Base-by-base conservation (phyloP, 306 rosid species). In the Sindora glabra region DNA sequence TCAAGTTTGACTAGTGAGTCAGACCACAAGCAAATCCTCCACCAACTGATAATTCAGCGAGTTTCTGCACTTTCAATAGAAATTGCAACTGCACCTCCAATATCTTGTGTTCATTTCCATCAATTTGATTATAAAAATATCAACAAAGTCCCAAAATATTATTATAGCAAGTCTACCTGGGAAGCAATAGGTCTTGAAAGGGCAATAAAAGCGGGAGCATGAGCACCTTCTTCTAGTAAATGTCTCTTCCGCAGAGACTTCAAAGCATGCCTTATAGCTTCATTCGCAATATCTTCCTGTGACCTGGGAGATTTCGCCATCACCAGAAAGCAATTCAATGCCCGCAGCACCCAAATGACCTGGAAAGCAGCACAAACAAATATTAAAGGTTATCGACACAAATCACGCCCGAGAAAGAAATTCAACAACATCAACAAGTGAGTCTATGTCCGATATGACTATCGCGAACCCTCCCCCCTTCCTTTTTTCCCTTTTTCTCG, bases 191-290 rank as follows among this genome's bases (percentile, higher is more conserved):
- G 97, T 60, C 77, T 74, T 12, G 87, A 81, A 42, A 94, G 89
- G 33, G 99, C 97, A 22, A 68, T 68, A 53, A 82, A 57, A 37
- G 94, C 90, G 1, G 97, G 97, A 74, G 80, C 81, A 78, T 94
- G 99, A 68, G 99, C 99, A 2, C 89, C 95, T 94, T 94, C 99
- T 77, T 94, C 99, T 10, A 76, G 59, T 68, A 89, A 79, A 83
- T 94, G 99, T 61, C 99, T 94, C 58, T 81, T 80, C 59, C 89
- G 78, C 24, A 89, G 83, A 59, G 97, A 78, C 77, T 76, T 86
- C 73, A 89, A 66, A 21, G 99, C 97, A 64, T 89, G 87, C 62
- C 71, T 75, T 49, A 94, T 89, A 29, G 99, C 94, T 12, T 73
- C 74, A 58, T 30, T 74, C 12, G 88, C 89, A 30, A 82, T 70